Percentiles rank a stretch among this genome's conserved stretches.
Conservation (phyloP, 768 basidiomycete genomes). For the Pilatotrama ljubarskyi region DNA sequence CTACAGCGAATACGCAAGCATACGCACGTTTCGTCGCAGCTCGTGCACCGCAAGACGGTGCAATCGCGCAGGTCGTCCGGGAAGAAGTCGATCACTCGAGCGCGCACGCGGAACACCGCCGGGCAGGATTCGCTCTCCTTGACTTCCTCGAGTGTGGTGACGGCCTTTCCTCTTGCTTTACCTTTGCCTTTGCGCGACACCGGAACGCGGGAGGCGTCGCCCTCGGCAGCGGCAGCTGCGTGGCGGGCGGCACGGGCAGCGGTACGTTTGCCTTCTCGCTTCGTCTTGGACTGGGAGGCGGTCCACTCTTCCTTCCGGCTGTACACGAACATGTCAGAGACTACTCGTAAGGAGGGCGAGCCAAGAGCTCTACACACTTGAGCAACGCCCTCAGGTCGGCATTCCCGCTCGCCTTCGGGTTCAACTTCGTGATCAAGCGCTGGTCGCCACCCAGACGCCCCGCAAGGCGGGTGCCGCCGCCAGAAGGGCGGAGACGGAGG, state of each 20-base stretch:
- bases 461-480: slow-evolving; percentile 34
- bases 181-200: not conserved
- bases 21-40: slow-evolving; percentile 53
- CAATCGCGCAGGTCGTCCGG: slow-evolving; percentile 52
- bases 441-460: slow-evolving; percentile 51
- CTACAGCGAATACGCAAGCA: not conserved
- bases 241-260: slow-evolving; percentile 7
- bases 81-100: slow-evolving; percentile 55
- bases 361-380: slow-evolving; percentile 33
- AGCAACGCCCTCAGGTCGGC: slow-evolving; percentile 44
- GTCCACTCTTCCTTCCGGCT: slow-evolving; percentile 39
- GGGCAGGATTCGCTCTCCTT: slow-evolving; percentile 23
- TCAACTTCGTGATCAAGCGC: slow-evolving; percentile 45
- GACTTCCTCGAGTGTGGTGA: slow-evolving; percentile 7
- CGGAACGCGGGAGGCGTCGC: not conserved
- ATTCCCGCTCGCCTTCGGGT: slow-evolving; percentile 37
- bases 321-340: not conserved
- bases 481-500: slow-evolving; percentile 46
- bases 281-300: slow-evolving; percentile 23
- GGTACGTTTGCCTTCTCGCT: slow-evolving; percentile 10
- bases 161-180: not conserved
- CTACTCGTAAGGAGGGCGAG: not conserved
- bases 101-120: slow-evolving; percentile 44
- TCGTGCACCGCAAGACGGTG: slow-evolving; percentile 49
- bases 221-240: not conserved